Evolutionary conservation across 495 filamentous ascomycete species (phyloP), one percentile per base, ranked within the genome.

Genomic region (Neurospora sublineolata): DNA sequence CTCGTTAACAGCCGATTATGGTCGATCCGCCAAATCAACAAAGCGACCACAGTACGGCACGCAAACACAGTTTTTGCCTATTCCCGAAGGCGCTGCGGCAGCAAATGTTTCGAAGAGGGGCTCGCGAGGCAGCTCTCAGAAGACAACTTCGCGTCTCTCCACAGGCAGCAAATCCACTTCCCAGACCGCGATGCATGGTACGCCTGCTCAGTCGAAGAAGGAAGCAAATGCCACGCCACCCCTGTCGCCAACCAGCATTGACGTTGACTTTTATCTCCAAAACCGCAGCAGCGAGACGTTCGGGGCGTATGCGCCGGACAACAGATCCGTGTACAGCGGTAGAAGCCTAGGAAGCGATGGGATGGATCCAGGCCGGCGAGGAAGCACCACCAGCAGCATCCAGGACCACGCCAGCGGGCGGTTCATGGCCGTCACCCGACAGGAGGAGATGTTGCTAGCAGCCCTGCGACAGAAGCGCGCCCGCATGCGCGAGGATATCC

Each of bases 361-460:
- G 14, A 44, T 46, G n/a, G 70, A 73, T 52, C 46, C 30, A 7
- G 71, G 67, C 14, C 72, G 74, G 30, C 74, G 76, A 12, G 68
- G 71, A 39, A 78, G 78, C 64, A 46, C 72, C 7, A n/a, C 72
- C 40, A 79, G 72, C 73, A 77, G 78, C 60, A 69, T 75, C 37
- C 46, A 75, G 37, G 80, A 83, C 39, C 70, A 72, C 30, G 74
- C 76, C 36, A 84, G 85, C 73, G 90, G 87, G 68, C 89, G 89
- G 42, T 83, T 95, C 44, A 95, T 97, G 87, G 90, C 91, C 1
- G 93, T 97, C 68, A 97, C 93, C 0, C 85, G 88, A 69, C 92
- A 97, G 79, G 94, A 97, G 78, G 90, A 93, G 76, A 88, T 91
- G 77, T 83, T 97, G 7, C 82, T 97, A 9, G 91, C 92, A 74